phyloP scores from a whole-genome alignment of 2,329 filamentous ascomycete species.

The Botrytis galanthina region DNA sequence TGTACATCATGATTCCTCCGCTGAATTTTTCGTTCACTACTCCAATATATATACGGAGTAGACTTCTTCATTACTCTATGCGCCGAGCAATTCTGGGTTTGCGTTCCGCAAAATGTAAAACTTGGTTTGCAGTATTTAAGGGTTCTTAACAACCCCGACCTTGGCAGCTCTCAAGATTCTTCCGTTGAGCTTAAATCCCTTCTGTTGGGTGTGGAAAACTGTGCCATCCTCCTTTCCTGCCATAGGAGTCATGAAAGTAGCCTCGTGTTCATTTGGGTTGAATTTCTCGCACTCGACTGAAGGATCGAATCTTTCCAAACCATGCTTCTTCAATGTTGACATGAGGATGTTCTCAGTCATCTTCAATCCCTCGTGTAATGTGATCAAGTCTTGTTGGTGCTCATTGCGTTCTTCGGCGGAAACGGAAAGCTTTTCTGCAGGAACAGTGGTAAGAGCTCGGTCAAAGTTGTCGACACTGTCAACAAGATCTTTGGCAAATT shows the following conservation, averaged over 20 bases:
- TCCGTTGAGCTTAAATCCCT: slow-evolving; percentile 93
- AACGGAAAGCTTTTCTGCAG: slow-evolving; percentile 65
- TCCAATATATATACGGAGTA: not conserved
- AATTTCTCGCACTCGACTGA: slow-evolving; percentile 73
- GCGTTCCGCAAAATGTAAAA: not conserved
- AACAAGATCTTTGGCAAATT: slow-evolving; percentile 90
- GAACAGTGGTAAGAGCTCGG: slow-evolving; percentile 79
- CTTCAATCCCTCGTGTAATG: slow-evolving; percentile 83
- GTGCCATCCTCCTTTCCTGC: slow-evolving; percentile 84
- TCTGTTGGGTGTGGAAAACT: slow-evolving; percentile 90
- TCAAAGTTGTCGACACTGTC: slow-evolving; percentile 97
- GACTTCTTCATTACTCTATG: not conserved
- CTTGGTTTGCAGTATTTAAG: not conserved
- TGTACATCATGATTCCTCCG: slow-evolving; percentile 16
- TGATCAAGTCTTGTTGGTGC: slow-evolving; percentile 68
- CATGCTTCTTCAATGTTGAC: slow-evolving; percentile 87
- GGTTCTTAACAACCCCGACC: slow-evolving; percentile 92
- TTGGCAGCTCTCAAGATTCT: slow-evolving; percentile 87
- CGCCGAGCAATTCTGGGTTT: slow-evolving; percentile 1
- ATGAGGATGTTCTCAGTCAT: slow-evolving; percentile 93
- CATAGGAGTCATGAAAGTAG: slow-evolving; percentile 88
- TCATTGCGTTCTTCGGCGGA: slow-evolving; percentile 48
- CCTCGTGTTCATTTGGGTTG: slow-evolving; percentile 95
- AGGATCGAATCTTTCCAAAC: slow-evolving; percentile 85
- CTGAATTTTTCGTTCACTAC: not conserved